phyloP scores from a whole-genome alignment of 1,284 basidiomycete genomes.

The Mycena citricolor region DNA sequence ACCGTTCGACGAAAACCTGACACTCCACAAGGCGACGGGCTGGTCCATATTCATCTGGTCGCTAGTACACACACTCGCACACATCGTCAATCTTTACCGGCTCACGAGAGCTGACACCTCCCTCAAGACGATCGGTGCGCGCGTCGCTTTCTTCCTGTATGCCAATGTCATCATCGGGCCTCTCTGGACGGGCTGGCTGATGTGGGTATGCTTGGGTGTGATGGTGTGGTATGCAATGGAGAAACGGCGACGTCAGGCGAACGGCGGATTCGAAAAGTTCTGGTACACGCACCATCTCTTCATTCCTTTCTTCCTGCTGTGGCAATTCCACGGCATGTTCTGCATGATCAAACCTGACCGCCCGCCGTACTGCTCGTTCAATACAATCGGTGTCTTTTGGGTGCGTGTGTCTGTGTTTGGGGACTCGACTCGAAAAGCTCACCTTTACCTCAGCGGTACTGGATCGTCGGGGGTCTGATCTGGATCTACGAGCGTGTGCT shows the following conservation, averaged over 20 bases:
- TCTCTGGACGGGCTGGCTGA: slow-evolving; percentile 87
- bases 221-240: slow-evolving; percentile 86
- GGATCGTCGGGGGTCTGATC: slow-evolving; percentile 82
- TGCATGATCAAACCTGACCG: slow-evolving; percentile 90
- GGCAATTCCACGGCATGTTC: slow-evolving; percentile 94
- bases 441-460: slow-evolving; percentile 63
- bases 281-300: slow-evolving; percentile 93
- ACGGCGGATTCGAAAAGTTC: slow-evolving; percentile 69
- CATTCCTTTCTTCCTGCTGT: slow-evolving; percentile 77
- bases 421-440: slow-evolving; percentile 8
- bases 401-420: slow-evolving; percentile 42
- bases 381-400: slow-evolving; percentile 89
- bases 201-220: slow-evolving; percentile 67
- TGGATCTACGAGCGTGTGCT: slow-evolving; percentile 85
- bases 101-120: slow-evolving; percentile 60
- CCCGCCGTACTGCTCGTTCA: slow-evolving; percentile 80
- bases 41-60: slow-evolving; percentile 83
- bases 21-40: slow-evolving; percentile 84
- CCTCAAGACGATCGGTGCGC: slow-evolving; percentile 52
- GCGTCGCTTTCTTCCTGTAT: slow-evolving; percentile 66
- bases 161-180: slow-evolving; percentile 82
- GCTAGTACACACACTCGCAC: slow-evolving; percentile 71
- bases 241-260: slow-evolving; percentile 65
- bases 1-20: slow-evolving; percentile 87
- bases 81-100: slow-evolving; percentile 78